Base-by-base conservation (phyloP, 2,329 filamentous ascomycete genomes). In the Acrocalymma vagum region DNA sequence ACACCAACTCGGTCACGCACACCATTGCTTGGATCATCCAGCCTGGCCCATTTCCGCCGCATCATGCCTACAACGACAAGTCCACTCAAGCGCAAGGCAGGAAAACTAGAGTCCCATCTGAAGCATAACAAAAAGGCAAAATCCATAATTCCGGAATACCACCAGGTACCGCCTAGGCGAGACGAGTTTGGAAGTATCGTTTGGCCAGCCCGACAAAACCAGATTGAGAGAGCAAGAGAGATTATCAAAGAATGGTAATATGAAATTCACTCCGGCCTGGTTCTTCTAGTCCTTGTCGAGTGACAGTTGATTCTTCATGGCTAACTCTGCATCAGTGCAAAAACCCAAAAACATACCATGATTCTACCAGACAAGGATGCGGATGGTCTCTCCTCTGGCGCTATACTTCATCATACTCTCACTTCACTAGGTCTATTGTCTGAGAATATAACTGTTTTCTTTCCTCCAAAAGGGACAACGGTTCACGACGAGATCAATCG, bases 291-390 rank as follows among this genome's bases (percentile, higher is more conserved):
- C n/a, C n/a, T n/a, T 3, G 10, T 20, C 5, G 25, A 9, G 45
- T 48, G 41, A 60, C 22, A 3, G 13, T 14, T 14, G 4, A 9
- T n/a, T n/a, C n/a, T n/a, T n/a, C n/a, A n/a, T n/a, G n/a, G n/a
- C n/a, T n/a, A n/a, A n/a, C n/a, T n/a, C n/a, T n/a, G n/a, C n/a
- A n/a, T n/a, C 47, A 85, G 83, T 62, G 82, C 76, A 13, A 55
- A 69, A 11, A 68, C 79, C 9, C 66, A 75, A 8, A 74, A 80
- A 40, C 72, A 69, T 23, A 80, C 78, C 1, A 64, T 87, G 13
- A 82, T 88, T 10, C 75, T 87, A 0, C 85, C 85, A 0, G 85
- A 88, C 58, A 87, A 87, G 56, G 84, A 87, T 52, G 83, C 83
- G 3, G 85, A 88, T 62, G 85, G 85, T 0, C 70, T 88, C 3